A percentile compares a stretch with the other conserved stretches of the same genome.
phyloP scores from a whole-genome alignment of 2,329 filamentous ascomycete genomes.

The Phialophora tarda region DNA sequence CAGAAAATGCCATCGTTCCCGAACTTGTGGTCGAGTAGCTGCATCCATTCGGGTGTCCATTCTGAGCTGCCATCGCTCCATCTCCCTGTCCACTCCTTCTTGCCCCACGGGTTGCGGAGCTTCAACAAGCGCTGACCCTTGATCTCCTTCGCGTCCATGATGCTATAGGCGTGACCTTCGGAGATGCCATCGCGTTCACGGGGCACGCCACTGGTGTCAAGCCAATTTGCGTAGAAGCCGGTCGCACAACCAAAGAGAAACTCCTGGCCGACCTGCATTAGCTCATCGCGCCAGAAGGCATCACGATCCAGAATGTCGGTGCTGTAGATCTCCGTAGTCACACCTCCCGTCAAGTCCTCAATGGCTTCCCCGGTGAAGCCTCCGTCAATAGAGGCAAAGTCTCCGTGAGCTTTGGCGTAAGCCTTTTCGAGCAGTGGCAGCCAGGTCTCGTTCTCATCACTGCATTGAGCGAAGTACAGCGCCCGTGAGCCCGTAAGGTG shows the following conservation, averaged over 20 bases:
- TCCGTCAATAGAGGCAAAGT: conserved; percentile 75
- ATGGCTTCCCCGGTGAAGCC: conserved; percentile 71
- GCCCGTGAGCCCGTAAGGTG: conserved; percentile 78
- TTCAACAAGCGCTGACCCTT: conserved; percentile 67
- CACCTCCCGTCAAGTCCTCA: conserved; percentile 63
- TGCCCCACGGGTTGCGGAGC: conserved; percentile 77
- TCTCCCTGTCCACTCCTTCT: conserved; percentile 77
- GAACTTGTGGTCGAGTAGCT: conserved; percentile 73
- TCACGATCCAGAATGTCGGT: conserved; percentile 67
- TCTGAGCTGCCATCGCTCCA: conserved; percentile 85
- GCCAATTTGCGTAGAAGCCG: conserved; percentile 44
- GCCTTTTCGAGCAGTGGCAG: conserved; percentile 80
- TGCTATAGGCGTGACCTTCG: conserved; percentile 62
- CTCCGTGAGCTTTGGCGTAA: conserved; percentile 82
- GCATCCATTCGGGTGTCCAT: conserved; percentile 81
- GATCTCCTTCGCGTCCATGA: conserved; percentile 65
- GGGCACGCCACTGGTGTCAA: conserved; percentile 26
- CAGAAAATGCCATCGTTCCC: conserved; percentile 75
- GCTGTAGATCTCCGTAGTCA: conserved; percentile 54
- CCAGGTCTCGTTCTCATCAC: conserved; percentile 81
- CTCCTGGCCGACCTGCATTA: conserved; percentile 78
- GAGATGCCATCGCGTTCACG: conserved; percentile 46
- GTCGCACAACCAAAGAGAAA: conserved; percentile 63
- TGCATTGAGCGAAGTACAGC: conserved; percentile 77
- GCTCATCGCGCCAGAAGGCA: conserved; percentile 80